Percentiles rank a stretch among this genome's conserved stretches.
Conservation (phyloP, 176 grass and related monocot genomes). For the Phragmites australis region DNA sequence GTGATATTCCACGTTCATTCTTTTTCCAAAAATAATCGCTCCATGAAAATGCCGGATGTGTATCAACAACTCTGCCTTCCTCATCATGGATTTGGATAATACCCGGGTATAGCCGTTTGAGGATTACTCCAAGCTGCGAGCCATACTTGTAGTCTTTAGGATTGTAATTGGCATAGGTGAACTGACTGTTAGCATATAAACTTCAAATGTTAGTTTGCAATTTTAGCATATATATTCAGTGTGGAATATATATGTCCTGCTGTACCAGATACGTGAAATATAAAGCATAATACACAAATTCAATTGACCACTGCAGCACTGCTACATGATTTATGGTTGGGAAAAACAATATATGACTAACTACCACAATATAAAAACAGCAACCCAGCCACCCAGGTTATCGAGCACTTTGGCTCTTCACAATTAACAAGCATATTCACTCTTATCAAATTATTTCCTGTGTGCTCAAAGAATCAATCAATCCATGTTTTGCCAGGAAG, state of each 20-base stretch:
- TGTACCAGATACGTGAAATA: too few species aligned
- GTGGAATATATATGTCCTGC: too few species aligned
- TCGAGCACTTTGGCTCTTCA: background rate
- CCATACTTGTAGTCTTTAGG: background rate
- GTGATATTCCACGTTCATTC: background rate
- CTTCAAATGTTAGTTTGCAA: too few species aligned
- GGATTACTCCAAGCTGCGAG: background rate
- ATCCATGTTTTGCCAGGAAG: background rate
- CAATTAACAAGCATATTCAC: background rate
- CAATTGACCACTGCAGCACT: too few species aligned
- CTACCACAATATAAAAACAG: too few species aligned
- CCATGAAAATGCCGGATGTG: background rate
- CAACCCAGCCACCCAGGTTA: constrained; percentile 4
- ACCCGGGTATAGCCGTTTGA: background rate
- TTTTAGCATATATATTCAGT: too few species aligned
- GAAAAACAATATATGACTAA: too few species aligned
- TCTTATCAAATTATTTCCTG: background rate
- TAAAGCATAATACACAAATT: too few species aligned
- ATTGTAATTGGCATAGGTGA: background rate
- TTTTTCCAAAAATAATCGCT: constrained; percentile 6
- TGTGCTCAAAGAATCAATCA: background rate
- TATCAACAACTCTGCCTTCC: background rate
- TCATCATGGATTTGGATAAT: constrained; percentile 5
- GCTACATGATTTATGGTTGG: too few species aligned
- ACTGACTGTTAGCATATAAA: too few species aligned